Percentiles rank a stretch among this genome's conserved stretches.
Evolutionary conservation across 129 eudicot species (phyloP).

Genomic region (Mikania micrantha): DNA sequence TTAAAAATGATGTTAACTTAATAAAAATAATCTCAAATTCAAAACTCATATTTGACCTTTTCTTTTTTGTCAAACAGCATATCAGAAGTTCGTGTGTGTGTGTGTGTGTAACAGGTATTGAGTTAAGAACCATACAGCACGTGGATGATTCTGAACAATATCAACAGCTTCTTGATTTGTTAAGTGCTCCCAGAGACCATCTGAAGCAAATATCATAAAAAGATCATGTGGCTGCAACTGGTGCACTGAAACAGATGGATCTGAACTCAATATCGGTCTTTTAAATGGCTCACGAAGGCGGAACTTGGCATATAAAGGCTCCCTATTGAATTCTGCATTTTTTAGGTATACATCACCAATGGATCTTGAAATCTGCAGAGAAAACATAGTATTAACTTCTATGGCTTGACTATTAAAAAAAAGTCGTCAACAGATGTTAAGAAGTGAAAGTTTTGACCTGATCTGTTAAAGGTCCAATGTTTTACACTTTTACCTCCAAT

Average conservation of each 20-base stretch:
- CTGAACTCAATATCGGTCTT: slow-evolving; percentile 88
- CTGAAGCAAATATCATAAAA: too few species aligned
- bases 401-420: neutral
- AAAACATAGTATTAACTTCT: neutral
- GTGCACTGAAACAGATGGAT: slow-evolving; percentile 67
- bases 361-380: slow-evolving; percentile 71
- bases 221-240: slow-evolving; percentile 78
- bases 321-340: slow-evolving; percentile 84
- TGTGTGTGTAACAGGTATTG: too few species aligned
- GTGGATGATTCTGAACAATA: slow-evolving; percentile 74
- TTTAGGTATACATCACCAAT: too few species aligned
- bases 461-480: too few species aligned
- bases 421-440: too few species aligned
- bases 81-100: neutral
- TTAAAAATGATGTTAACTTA: too few species aligned
- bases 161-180: slow-evolving; percentile 93
- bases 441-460: too few species aligned
- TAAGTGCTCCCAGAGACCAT: slow-evolving; percentile 97
- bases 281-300: slow-evolving; percentile 83
- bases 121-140: slow-evolving; percentile 40
- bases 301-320: slow-evolving; percentile 68
- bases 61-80: slow-evolving; percentile 1
- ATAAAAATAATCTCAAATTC: neutral
- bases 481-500: too few species aligned
- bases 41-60: too few species aligned